Evolutionary conservation across 306 rosid species (phyloP).

Genomic region (Sicyos baderoa): DNA sequence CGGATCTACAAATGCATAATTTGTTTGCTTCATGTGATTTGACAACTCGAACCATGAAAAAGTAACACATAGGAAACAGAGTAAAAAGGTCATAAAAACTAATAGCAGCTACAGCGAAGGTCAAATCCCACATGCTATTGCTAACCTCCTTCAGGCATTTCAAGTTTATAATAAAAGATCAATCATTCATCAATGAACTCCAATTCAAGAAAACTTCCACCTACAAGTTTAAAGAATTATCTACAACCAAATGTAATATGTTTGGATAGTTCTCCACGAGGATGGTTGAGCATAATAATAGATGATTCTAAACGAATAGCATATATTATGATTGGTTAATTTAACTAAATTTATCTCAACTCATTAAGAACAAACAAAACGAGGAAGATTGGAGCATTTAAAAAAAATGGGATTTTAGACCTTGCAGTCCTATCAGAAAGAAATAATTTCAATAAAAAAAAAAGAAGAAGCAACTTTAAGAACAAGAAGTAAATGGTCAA

Average conservation of each 20-base stretch:
- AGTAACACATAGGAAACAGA: background rate
- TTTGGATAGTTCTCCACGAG: too few species aligned
- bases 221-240: too few species aligned
- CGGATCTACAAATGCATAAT: too few species aligned
- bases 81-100: background rate
- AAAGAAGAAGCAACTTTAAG: background rate
- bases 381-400: background rate
- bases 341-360: too few species aligned
- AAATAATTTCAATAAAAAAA: too few species aligned
- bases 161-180: background rate
- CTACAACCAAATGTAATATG: too few species aligned
- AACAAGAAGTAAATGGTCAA: background rate
- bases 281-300: too few species aligned
- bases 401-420: background rate
- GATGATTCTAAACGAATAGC: background rate
- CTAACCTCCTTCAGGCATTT: background rate
- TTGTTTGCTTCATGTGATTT: background rate
- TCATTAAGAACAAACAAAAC: too few species aligned
- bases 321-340: too few species aligned
- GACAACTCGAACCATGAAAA: conserved; percentile 11
- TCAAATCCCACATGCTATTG: conserved; percentile 9
- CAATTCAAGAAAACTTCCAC: too few species aligned
- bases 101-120: conserved; percentile 2
- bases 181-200: too few species aligned
- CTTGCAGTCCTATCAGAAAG: background rate